Base-by-base conservation (phyloP, 73 alveolate species). In the Stentor coeruleus region DNA sequence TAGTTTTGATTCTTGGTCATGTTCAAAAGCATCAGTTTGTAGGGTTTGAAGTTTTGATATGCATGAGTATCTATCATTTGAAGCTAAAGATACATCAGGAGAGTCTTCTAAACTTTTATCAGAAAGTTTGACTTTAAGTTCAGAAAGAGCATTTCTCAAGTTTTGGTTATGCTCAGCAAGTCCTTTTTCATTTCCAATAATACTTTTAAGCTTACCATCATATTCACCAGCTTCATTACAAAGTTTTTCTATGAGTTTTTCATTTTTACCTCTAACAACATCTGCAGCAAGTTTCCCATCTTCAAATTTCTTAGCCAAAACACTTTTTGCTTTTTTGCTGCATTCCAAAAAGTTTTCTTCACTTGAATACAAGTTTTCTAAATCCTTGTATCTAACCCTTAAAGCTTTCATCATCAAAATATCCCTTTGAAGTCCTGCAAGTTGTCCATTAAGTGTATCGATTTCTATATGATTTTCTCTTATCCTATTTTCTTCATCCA, bases 371-470 rank as follows among this genome's bases (percentile, higher is more conserved):
- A 31, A 11, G n/a, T 1, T 1, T 20, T 2, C 79, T 0, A 66
- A 1, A 31, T 66, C 79, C 14, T 33, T 20, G 33, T 26, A 20
- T 0, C 41, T 66, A 20, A 66, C 42, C 11, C 37, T 66, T 66
- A 28, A 37, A 66, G 79, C 79, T 33, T 66, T 20, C 1, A 66
- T 1, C 37, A 31, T 31, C 41, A 66, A 66, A 26, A 20, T 66
- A 20, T 66, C 40, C 79, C 79, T 66, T 66, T 66, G n/a, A 66
- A 66, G n/a, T 0, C 15, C 41, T 66, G 20, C 79, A 20, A 66
- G 49, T 28, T 26, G 40, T 66, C 15, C 37, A 1, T 20, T 66
- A 31, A 1, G 14, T 20, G n/a, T 40, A 20, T 66, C 79, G 11
- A 66, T 66, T 66, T 66, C 79, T 15, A 20, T 20, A 14, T 66